These are phyloP conservation scores for Xylaria sp. DNA, from an alignment of 2,329 filamentous ascomycete genomes.

Conservation along the genomic window DNA sequence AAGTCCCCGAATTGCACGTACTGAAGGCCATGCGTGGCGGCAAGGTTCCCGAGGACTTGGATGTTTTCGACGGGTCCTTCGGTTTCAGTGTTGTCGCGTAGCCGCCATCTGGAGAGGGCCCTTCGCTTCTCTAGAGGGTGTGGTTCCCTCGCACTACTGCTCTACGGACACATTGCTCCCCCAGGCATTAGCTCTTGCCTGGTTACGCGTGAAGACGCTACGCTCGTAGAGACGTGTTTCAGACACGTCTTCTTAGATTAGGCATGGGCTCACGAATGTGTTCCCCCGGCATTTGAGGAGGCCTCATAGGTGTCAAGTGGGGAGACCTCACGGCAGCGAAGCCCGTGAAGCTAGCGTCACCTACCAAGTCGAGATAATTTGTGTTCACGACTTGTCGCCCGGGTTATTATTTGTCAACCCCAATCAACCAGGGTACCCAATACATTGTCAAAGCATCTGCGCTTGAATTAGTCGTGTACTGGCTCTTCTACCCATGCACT, in stretches of 20 bases:
- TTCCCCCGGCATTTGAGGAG: background rate
- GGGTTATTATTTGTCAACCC: conserved; percentile 1
- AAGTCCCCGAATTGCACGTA: conserved; percentile 66
- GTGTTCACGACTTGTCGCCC: conserved; percentile 3
- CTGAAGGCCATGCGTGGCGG: conserved; percentile 65
- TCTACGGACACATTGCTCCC: background rate
- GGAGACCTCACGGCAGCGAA: background rate
- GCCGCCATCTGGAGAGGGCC: background rate
- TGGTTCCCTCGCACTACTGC: background rate
- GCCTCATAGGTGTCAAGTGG: conserved; percentile 10
- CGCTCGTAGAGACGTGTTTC: conserved; percentile 6
- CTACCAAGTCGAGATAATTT: conserved; percentile 27
- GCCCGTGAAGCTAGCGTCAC: conserved; percentile 19
- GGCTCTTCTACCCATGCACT: background rate
- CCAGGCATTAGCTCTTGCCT: background rate
- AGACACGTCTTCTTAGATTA: background rate
- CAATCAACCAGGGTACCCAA: background rate
- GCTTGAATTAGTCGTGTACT: background rate
- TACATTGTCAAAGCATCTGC: background rate
- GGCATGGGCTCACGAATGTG: conserved; percentile 1
- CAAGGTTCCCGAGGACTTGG: conserved; percentile 57
- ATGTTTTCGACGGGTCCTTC: conserved; percentile 69
- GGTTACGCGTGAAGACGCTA: conserved; percentile 4
- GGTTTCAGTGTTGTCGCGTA: conserved; percentile 65
- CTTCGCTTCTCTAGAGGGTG: background rate